A percentile compares a stretch with the other conserved stretches of the same genome.
Evolutionary conservation across 768 basidiomycete species (phyloP).

Genomic region (Panaeolus papilionaceus): DNA sequence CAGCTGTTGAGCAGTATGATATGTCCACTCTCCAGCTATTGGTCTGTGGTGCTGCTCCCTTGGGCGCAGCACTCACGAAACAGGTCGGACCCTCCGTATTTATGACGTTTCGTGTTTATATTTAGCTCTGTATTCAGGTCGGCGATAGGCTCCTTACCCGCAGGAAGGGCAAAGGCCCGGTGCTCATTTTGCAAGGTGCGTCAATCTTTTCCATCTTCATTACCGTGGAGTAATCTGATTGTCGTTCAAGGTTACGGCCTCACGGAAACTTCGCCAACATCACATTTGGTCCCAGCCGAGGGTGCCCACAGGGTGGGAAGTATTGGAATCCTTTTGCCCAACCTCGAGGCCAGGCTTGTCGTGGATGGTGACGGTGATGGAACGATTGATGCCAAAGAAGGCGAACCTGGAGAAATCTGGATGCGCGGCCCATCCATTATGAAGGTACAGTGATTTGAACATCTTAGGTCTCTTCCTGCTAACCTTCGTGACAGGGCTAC

Average conservation of each 20-base stretch:
- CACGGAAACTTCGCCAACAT: constrained; percentile 83
- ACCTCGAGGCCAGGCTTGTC: constrained; percentile 77
- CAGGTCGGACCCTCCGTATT: constrained; percentile 42
- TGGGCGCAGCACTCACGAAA: constrained; percentile 66
- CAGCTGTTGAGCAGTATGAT: constrained; percentile 72
- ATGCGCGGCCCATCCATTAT: constrained; percentile 78
- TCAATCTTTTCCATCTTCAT: background rate
- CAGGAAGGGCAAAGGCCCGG: constrained; percentile 45
- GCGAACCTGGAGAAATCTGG: constrained; percentile 83
- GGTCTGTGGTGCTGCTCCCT: constrained; percentile 82
- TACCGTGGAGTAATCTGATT: background rate
- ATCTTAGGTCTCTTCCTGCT: background rate
- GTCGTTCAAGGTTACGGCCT: constrained; percentile 67
- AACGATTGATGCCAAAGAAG: constrained; percentile 52
- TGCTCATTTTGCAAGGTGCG: constrained; percentile 59
- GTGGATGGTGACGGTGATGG: constrained; percentile 62
- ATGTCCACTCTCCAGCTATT: constrained; percentile 62
- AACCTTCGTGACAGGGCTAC: constrained; percentile 60
- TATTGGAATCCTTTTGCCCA: constrained; percentile 74
- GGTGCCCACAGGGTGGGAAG: constrained; percentile 61
- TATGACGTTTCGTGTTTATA: background rate
- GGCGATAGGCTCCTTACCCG: constrained; percentile 40
- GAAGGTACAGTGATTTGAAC: constrained; percentile 57
- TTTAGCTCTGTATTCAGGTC: constrained; percentile 34
- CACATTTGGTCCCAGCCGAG: constrained; percentile 58